phyloP scores from a whole-genome alignment of 208 protist genomes.

The Herpetomonas samuelpessoai region DNA sequence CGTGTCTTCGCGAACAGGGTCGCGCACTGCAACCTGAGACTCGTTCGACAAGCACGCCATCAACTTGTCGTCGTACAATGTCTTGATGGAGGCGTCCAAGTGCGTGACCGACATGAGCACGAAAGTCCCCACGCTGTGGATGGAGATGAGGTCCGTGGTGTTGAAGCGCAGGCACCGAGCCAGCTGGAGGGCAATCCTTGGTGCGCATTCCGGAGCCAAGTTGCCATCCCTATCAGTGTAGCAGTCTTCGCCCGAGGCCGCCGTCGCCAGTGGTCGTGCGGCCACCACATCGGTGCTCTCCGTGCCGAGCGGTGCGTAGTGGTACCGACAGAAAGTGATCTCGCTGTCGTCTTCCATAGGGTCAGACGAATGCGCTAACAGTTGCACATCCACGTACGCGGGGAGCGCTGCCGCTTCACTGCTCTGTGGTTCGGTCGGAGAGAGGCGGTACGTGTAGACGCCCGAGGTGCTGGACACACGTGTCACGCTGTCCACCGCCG shows the following conservation, averaged over 20 bases:
- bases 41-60: conserved; percentile 27
- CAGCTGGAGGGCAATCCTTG: conserved; percentile 24
- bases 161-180: conserved; percentile 48
- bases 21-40: conserved; percentile 15
- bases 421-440: neutral
- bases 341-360: conserved; percentile 41
- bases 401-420: neutral
- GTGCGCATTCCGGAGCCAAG: conserved; percentile 21
- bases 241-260: neutral
- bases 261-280: conserved; percentile 20
- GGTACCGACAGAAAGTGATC: conserved; percentile 26
- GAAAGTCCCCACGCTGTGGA: conserved; percentile 30
- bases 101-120: conserved; percentile 26
- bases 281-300: conserved; percentile 28
- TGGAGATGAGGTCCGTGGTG: conserved; percentile 37
- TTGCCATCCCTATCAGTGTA: conserved; percentile 11
- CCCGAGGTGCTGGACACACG: neutral
- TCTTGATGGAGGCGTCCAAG: conserved; percentile 20
- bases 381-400: conserved; percentile 11
- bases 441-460: conserved; percentile 2
- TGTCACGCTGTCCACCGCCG: neutral
- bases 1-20: conserved; percentile 5
- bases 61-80: conserved; percentile 31
- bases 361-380: conserved; percentile 29
- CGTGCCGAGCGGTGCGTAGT: conserved; percentile 24